phyloP scores from a whole-genome alignment of 2,329 filamentous ascomycete genomes.

The Pseudogymnoascus sp. region DNA sequence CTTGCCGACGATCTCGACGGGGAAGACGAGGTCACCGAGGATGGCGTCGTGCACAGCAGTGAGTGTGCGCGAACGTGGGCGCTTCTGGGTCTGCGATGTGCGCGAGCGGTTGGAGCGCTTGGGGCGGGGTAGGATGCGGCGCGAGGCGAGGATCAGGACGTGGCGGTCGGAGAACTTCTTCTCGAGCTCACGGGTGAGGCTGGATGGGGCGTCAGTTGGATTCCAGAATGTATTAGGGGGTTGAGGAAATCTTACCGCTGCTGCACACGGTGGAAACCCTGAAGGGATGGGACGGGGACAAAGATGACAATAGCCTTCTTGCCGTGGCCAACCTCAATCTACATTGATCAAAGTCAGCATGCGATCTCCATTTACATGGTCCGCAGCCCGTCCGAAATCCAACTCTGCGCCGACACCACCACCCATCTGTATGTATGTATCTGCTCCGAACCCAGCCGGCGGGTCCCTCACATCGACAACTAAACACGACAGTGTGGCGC shows the following conservation, averaged over 20 bases:
- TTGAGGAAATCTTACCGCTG: conserved; percentile 69
- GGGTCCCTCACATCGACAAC: conserved; percentile 6
- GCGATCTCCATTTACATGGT: conserved; percentile 69
- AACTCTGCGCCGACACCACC: conserved; percentile 29
- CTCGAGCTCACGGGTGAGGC: conserved; percentile 99
- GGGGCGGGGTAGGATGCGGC: conserved; percentile 96
- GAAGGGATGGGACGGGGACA: conserved; percentile 98
- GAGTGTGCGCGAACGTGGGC: conserved; percentile 92
- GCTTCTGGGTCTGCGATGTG: conserved; percentile 97
- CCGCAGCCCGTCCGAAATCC: conserved; percentile 68
- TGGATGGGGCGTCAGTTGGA: conserved; percentile 31
- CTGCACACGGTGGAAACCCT: conserved; percentile 98
- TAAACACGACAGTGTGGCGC: conserved; percentile 6
- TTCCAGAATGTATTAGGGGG: neutral
- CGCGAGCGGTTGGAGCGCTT: conserved; percentile 96
- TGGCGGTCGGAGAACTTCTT: conserved; percentile 99
- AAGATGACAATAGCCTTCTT: conserved; percentile 99
- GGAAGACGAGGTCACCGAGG: conserved; percentile 96
- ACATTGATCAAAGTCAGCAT: conserved; percentile 61
- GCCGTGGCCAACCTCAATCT: conserved; percentile 99
- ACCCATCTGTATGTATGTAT: conserved; percentile 11
- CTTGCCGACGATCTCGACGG: conserved; percentile 99
- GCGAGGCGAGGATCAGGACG: conserved; percentile 96
- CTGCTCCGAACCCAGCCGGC: conserved; percentile 5
- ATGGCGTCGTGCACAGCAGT: conserved; percentile 98